Base-by-base conservation (phyloP, 1,284 basidiomycete species). In the Inonotus hispidus region DNA sequence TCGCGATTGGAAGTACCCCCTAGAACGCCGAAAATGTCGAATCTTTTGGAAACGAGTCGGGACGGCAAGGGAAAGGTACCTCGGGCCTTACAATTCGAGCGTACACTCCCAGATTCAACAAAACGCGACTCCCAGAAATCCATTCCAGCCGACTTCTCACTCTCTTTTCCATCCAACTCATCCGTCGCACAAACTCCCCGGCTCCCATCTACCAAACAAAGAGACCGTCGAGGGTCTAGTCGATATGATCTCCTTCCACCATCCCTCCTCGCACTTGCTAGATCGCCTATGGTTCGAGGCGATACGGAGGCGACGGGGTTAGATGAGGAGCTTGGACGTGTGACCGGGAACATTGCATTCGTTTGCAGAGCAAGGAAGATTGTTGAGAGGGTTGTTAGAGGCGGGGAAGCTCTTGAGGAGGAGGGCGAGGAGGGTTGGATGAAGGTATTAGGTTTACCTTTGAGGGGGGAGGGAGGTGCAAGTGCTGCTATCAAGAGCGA, bases 261-360 rank as follows among this genome's bases (percentile, higher is more conserved):
- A 5, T 7, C 60, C 2, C 47, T 63, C 7, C 62, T 63, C 37
- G 41, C 53, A 1, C 53, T 63, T n/a, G 62, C 62, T 7, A 46
- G 58, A 16, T 63, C 62, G 11, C 58, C 62, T 8, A 63, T 63
- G 49, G 62, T 53, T 2, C 32, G 49, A 19, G 60, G 60, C 1
- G 37, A 32, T 16, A 43, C 41, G 16, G 16, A n/a, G 19, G 50
- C 19, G n/a, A 49, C 45, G 19, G 37, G 27, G 11, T 37, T 62
- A 13, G 50, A 57, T 2, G 37, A 35, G 1, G 53, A 45, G 16
- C 29, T 25, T n/a, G 47, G 43, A 16, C 29, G 50, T 29, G 57
- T 63, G 2, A 27, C 38, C 5, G 62, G 62, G 14, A 63, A 63
- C 27, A 35, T 57, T 11, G 41, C 53, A 2, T 27, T 58, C 38